A percentile compares a stretch with the other conserved stretches of the same genome.
phyloP scores from a whole-genome alignment of 2,329 filamentous ascomycete genomes.

The Claviceps africana region DNA sequence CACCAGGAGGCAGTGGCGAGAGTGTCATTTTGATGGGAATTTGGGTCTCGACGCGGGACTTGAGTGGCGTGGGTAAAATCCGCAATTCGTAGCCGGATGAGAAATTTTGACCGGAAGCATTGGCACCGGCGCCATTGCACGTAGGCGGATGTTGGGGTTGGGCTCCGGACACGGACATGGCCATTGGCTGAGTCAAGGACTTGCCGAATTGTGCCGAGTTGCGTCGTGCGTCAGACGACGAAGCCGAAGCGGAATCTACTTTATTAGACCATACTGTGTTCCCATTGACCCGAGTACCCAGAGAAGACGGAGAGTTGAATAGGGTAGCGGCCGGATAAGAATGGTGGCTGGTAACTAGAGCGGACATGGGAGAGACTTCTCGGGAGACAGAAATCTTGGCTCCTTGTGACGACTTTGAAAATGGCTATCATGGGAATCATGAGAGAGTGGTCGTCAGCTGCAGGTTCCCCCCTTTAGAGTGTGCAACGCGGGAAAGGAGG shows the following conservation, averaged over 20 bases:
- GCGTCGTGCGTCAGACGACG: slow-evolving; percentile 13
- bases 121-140: slow-evolving; percentile 11
- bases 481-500: too few species aligned
- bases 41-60: slow-evolving; percentile 92
- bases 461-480: neutral
- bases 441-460: slow-evolving; percentile 15
- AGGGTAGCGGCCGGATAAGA: slow-evolving; percentile 33
- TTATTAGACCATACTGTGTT: slow-evolving; percentile 23
- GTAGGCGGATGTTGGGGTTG: slow-evolving; percentile 15
- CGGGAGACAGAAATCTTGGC: slow-evolving; percentile 32
- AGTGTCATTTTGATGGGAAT: slow-evolving; percentile 78
- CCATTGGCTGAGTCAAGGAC: slow-evolving; percentile 2
- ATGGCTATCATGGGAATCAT: slow-evolving; percentile 27
- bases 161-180: slow-evolving; percentile 9
- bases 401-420: slow-evolving; percentile 34
- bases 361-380: slow-evolving; percentile 41
- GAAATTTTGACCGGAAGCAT: slow-evolving; percentile 15
- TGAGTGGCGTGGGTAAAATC: slow-evolving; percentile 55
- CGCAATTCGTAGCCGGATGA: slow-evolving; percentile 31
- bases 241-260: slow-evolving; percentile 12
- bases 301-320: slow-evolving; percentile 34
- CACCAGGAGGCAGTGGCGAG: slow-evolving; percentile 57
- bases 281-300: slow-evolving; percentile 19
- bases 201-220: slow-evolving; percentile 14
- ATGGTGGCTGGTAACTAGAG: slow-evolving; percentile 35